phyloP scores from a whole-genome alignment of 1,139 yeast species.

The Geotrichum reessii region DNA sequence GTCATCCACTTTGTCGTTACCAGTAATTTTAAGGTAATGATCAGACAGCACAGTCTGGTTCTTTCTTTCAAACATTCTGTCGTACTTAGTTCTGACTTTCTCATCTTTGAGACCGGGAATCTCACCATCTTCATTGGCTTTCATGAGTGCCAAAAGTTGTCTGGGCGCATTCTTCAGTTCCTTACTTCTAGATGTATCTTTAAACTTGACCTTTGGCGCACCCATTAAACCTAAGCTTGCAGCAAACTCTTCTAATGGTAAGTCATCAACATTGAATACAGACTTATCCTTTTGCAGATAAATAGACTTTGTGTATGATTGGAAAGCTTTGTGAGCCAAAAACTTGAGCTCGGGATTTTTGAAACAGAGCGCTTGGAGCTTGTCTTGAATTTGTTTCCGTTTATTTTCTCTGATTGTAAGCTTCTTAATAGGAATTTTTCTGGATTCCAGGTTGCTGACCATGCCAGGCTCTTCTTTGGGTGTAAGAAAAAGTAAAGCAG shows the following conservation, averaged over 20 bases:
- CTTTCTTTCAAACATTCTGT: conserved; percentile 90
- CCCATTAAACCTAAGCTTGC: conserved; percentile 89
- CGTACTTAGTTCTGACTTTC: conserved; percentile 75
- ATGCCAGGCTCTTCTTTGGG: conserved; percentile 84
- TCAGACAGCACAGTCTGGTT: conserved; percentile 90
- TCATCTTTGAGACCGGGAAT: conserved; percentile 23
- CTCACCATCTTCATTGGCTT: conserved; percentile 53
- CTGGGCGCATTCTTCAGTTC: conserved; percentile 81
- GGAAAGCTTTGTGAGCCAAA: conserved; percentile 91
- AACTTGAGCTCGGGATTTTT: conserved; percentile 87
- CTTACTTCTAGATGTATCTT: conserved; percentile 48
- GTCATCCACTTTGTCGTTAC: conserved; percentile 26
- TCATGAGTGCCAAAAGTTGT: conserved; percentile 51
- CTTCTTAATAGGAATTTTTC: conserved; percentile 63
- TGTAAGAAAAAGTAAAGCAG: conserved; percentile 86
- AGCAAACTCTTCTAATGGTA: conserved; percentile 82
- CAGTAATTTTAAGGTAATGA: conserved; percentile 63
- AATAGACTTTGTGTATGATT: conserved; percentile 80
- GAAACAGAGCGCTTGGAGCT: conserved; percentile 85
- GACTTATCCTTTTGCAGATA: conserved; percentile 77
- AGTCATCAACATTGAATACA: conserved; percentile 61
- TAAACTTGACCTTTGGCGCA: conserved; percentile 84
- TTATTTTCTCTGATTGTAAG: conserved; percentile 72
- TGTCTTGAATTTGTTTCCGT: conserved; percentile 73
- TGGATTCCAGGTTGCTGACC: conserved; percentile 54